Evolutionary conservation across 352 stramenopile genomes (phyloP).

Genomic region (Globisporangium apiculatum): DNA sequence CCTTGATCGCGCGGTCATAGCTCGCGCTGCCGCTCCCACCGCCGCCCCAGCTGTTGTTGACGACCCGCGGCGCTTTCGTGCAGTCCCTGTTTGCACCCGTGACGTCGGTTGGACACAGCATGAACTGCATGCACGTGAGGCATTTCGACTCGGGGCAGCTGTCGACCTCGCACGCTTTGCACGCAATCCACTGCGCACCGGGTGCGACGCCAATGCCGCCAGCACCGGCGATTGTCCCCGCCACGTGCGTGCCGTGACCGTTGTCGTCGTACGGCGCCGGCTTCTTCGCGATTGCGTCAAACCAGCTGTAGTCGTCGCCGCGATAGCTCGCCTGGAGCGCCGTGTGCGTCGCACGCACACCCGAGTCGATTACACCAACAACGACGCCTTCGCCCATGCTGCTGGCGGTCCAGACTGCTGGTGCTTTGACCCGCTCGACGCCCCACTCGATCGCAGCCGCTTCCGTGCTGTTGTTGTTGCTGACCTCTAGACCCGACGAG

Average conservation of each 20-base stretch:
- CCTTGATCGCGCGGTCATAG: not conserved
- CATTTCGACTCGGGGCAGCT: not conserved
- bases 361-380: conserved; percentile 15
- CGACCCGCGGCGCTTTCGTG: too few species aligned
- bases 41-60: too few species aligned
- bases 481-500: too few species aligned
- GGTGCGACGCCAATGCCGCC: conserved; percentile 8
- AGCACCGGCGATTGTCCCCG: conserved; percentile 10
- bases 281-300: not conserved
- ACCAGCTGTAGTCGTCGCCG: conserved; percentile 13
- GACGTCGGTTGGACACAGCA: not conserved
- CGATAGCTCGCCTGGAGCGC: conserved; percentile 3
- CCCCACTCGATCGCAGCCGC: conserved; percentile 6
- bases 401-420: conserved; percentile 7
- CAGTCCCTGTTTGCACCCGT: too few species aligned
- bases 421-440: conserved; percentile 9
- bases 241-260: conserved; percentile 9
- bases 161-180: not conserved
- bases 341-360: conserved; percentile 12
- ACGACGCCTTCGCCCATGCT: conserved; percentile 11
- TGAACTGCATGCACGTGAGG: not conserved
- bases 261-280: conserved; percentile 10
- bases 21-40: too few species aligned
- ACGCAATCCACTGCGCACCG: conserved; percentile 15
- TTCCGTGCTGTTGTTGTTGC: not conserved